Evolutionary conservation across 2,329 filamentous ascomycete genomes (phyloP), one percentile per base, ranked within the genome.

Genomic region (Diplodia seriata): DNA sequence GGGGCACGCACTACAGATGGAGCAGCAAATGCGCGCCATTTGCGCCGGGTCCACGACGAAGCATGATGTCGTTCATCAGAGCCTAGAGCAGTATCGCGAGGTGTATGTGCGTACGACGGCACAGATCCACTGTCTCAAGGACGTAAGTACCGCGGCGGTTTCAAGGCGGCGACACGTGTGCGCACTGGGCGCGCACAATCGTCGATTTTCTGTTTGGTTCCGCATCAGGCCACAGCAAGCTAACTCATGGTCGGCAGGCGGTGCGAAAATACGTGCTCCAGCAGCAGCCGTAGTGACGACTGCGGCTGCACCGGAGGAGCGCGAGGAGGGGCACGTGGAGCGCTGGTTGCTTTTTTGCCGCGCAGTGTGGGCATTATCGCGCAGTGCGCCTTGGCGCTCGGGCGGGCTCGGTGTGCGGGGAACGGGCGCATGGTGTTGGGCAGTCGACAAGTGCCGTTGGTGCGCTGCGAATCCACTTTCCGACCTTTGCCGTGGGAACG

Each of bases 1-100:
- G 66, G 43, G 55, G 55, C 66, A 62, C 50, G 26, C 20, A 36
- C 64, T 62, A 69, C 71, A 85, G 84, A 97, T 97, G 93, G 95
- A 99, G 80, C 82, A 93, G 70, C 92, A 93, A 77, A 97, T 99
- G 94, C 95, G 94, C 77, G 92, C 92, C 68, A 97, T 99, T 68
- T 98, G 95, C 80, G 93, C 94, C 69, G 95, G 95, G 31, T 89
- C 87, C 63, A 91, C 89, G 71, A 91, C 90, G 40, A 90, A 88
- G 74, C 85, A 87, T 66, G 86, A 87, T 23, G 92, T 99, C 56
- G 86, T 99, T 51, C 85, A 89, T 66, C 90, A 97, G 78, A 97
- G 91, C 76, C 83, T 99, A 67, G 87, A 90, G 69, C 92, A 95
- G 82, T 99, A 98, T 78, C 89, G 90, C 62, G 88, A 89, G 65